Evolutionary conservation across 1,284 basidiomycete species (phyloP).

Genomic region (Rhodotorula sp.): DNA sequence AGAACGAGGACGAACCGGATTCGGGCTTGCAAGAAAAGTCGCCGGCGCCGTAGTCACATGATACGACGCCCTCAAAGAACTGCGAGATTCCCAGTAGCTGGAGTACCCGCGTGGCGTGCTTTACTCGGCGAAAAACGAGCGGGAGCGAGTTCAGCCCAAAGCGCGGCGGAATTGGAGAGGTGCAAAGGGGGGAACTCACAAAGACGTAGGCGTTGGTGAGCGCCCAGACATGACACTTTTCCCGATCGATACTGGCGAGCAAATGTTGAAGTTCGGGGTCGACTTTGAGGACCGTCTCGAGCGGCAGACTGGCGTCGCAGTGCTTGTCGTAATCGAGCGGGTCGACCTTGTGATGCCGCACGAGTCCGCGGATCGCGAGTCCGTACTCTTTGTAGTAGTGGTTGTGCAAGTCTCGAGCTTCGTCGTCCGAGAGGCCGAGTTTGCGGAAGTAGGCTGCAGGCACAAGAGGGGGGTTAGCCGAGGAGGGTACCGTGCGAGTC

Average conservation of each 20-base stretch:
- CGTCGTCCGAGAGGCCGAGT: slow-evolving; percentile 47
- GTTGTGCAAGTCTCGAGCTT: slow-evolving; percentile 48
- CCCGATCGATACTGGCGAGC: slow-evolving; percentile 48
- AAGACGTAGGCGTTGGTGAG: slow-evolving; percentile 38
- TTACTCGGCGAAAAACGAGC: not conserved
- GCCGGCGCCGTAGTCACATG: slow-evolving; percentile 50
- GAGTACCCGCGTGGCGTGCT: slow-evolving; percentile 50
- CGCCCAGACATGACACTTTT: slow-evolving; percentile 46
- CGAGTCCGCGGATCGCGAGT: slow-evolving; percentile 52
- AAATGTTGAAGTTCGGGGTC: slow-evolving; percentile 45
- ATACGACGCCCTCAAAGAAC: slow-evolving; percentile 50
- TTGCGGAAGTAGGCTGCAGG: slow-evolving; percentile 47
- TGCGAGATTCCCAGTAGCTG: slow-evolving; percentile 46
- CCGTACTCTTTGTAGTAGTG: slow-evolving; percentile 45
- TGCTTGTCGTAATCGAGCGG: slow-evolving; percentile 43
- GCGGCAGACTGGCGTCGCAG: slow-evolving; percentile 51
- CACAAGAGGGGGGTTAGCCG: too few species aligned
- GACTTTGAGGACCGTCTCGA: slow-evolving; percentile 49
- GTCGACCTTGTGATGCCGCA: slow-evolving; percentile 52
- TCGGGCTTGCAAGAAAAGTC: slow-evolving; percentile 53
- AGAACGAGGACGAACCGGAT: slow-evolving; percentile 9
- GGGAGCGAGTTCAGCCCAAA: not conserved
- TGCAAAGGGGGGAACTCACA: slow-evolving; percentile 7
- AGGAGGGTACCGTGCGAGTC: too few species aligned
- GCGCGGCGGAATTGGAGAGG: not conserved